Evolutionary conservation across 192 early-diverging fungal genomes (phyloP), one percentile per base, ranked within the genome.

Genomic region (Entomortierella parvispora): DNA sequence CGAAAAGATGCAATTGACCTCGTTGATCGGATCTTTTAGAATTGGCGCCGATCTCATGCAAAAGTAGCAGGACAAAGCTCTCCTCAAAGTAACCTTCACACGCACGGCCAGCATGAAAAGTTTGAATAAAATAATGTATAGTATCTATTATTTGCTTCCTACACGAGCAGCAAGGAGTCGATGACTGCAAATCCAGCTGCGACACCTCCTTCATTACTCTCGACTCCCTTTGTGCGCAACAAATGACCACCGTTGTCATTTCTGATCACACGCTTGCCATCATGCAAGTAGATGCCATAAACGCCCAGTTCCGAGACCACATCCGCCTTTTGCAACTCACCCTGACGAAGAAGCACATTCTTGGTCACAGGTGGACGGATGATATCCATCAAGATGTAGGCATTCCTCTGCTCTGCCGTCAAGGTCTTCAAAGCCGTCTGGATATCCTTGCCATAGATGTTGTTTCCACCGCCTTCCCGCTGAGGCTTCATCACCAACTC

Each of bases 351-450:
- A 69, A 98, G 88, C 9, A 92, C 63, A 61, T 90, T 95, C 25
- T 85, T 83, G 34, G 93, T 80, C 6, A 82, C 81, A 2, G 95
- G 94, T 17, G 93, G 90, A 8, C 87, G 78, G 60, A 99, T 99
- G 11, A 97, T 80, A 56, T 98, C 96, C 97, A 99, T 99, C 14
- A 99, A 78, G 60, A 99, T 99, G 62, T 93, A 97, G 0, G 92
- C 94, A 66, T 88, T 90, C 14, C 92, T 83, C 67, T 95, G 93
- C 43, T 88, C 77, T 22, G 62, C 75, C 2, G 85, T 71, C 46
- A 98, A 50, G 22, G 70, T 69, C 10, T 58, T 47, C 4, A 99
- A 62, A 8, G 76, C 62, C 10, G 25, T 54, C 2, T 88, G 86
- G 64, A 99, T 94, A 66, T 97, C 94, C 18, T 86, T 71, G 17